Conservation (phyloP, 1,139 yeast genomes). For the Yamadazyma dendronema region DNA sequence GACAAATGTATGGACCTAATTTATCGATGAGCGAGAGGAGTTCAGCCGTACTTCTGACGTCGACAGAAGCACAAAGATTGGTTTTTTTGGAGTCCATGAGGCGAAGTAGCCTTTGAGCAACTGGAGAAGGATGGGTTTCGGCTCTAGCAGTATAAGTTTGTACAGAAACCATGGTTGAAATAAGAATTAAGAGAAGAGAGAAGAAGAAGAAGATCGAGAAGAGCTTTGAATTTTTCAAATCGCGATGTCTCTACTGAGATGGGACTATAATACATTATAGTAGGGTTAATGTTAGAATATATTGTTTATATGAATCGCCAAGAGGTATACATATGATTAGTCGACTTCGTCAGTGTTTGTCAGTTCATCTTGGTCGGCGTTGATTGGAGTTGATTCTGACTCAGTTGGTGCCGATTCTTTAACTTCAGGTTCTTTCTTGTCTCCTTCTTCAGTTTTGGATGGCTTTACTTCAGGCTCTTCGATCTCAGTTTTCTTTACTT, state of each 20-base stretch:
- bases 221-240: background rate
- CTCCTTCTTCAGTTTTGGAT: background rate
- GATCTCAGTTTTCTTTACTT: background rate
- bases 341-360: no score
- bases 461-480: background rate
- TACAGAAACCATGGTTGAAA: conserved; percentile 18
- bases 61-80: conserved; percentile 95
- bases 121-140: conserved; percentile 64
- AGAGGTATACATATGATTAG: no score
- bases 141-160: conserved; percentile 69
- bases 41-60: conserved; percentile 76
- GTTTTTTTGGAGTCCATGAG: conserved; percentile 81
- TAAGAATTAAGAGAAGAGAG: conserved; percentile 4
- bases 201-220: conserved; percentile 2
- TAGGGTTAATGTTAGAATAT: no score
- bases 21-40: conserved; percentile 68
- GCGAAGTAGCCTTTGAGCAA: conserved; percentile 70
- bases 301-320: no score
- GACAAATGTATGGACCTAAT: conserved; percentile 88
- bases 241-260: conserved; percentile 1
- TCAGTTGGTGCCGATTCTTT: background rate
- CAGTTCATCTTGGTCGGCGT: no score
- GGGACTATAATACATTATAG: no score
- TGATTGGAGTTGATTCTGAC: no score
- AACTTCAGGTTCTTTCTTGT: background rate